phyloP scores from a whole-genome alignment of 345 rosid genomes.

The Mercurialis annua region DNA sequence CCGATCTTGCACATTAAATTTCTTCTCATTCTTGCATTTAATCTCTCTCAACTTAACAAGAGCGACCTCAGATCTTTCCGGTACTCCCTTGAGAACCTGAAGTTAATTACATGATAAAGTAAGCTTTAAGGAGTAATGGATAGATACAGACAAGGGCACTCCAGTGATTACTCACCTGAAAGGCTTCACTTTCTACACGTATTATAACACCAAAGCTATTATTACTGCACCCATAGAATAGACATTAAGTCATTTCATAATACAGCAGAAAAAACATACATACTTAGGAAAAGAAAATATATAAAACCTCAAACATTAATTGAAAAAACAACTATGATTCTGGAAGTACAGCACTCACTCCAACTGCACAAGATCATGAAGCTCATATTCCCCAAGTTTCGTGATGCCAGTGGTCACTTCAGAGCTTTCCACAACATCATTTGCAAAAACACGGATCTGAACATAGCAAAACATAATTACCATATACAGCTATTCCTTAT shows the following conservation, averaged over 20 bases:
- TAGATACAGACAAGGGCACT: neutral
- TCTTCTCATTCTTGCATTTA: constrained; percentile 83
- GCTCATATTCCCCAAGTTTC: constrained; percentile 87
- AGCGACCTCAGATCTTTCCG: constrained; percentile 83
- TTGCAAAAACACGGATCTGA: constrained; percentile 88
- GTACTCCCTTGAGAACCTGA: constrained; percentile 89
- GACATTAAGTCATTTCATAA: neutral
- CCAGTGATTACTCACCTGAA: constrained; percentile 50
- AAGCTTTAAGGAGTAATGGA: neutral
- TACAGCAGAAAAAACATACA: too few relatives aligned
- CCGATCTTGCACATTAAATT: constrained; percentile 64
- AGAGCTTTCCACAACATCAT: constrained; percentile 94
- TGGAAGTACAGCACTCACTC: constrained; percentile 55
- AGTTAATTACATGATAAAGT: constrained; percentile 5
- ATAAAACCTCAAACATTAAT: constrained; percentile 13
- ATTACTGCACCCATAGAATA: constrained; percentile 49
- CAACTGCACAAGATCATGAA: constrained; percentile 86
- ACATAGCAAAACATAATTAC: constrained; percentile 17
- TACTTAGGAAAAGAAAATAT: constrained; percentile 1
- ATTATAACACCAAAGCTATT: constrained; percentile 87
- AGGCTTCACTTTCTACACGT: constrained; percentile 94
- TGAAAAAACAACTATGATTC: constrained; percentile 5
- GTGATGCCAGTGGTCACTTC: constrained; percentile 93
- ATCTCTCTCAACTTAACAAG: constrained; percentile 90
- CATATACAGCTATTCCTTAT: neutral